These are phyloP conservation scores for Fusarium tjaetaba DNA, from an alignment of 2,329 filamentous ascomycete species.

Conservation along the genomic window DNA sequence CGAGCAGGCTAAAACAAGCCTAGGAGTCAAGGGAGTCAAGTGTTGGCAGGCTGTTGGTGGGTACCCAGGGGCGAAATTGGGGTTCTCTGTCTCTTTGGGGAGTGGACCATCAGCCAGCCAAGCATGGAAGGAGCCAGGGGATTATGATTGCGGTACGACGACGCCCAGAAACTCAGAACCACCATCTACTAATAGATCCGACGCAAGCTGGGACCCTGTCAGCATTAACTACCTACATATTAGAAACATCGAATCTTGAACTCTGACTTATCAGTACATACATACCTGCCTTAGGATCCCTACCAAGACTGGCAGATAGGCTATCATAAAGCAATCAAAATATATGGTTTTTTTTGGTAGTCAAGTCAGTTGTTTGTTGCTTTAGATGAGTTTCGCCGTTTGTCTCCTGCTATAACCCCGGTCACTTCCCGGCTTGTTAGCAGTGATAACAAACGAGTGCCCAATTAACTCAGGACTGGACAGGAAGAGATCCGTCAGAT, in stretches of 20 bases:
- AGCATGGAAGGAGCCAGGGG: conserved; percentile 14
- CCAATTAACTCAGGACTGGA: conserved; percentile 26
- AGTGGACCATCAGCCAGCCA: conserved; percentile 28
- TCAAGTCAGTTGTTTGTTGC: conserved; percentile 1
- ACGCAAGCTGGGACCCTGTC: neutral
- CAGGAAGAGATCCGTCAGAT: conserved; percentile 28
- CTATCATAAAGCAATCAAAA: neutral
- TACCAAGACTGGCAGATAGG: neutral
- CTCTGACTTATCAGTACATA: neutral
- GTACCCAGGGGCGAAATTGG: conserved; percentile 30
- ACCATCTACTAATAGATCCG: conserved; percentile 16
- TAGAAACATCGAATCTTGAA: neutral
- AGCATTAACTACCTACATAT: neutral
- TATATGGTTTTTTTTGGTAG: neutral
- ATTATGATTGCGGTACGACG: neutral
- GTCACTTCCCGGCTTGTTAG: conserved; percentile 5
- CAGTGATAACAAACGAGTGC: conserved; percentile 22
- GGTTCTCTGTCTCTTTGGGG: conserved; percentile 9
- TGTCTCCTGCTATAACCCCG: conserved; percentile 12
- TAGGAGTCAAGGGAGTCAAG: conserved; percentile 10
- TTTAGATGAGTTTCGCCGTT: conserved; percentile 9
- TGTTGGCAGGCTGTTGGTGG: conserved; percentile 27
- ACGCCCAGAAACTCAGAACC: neutral
- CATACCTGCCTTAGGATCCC: neutral
- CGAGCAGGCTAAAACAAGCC: conserved; percentile 27